A percentile compares a stretch with the other conserved stretches of the same genome.
These are phyloP conservation scores for Dissophora ornata DNA, from an alignment of 192 early-diverging fungal genomes.

Conservation along the genomic window DNA sequence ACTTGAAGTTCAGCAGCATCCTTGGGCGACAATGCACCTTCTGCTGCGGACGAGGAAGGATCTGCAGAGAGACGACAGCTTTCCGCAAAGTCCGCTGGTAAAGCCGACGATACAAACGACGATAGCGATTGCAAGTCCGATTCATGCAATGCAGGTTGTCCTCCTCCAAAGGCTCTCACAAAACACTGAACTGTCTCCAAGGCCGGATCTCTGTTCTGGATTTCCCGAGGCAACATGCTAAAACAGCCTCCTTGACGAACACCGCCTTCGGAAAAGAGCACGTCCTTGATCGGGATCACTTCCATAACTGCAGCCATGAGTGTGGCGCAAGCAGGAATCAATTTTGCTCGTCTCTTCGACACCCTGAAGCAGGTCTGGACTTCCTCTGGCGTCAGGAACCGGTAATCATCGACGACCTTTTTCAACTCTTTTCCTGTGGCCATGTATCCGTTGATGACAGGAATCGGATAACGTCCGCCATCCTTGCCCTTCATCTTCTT, in stretches of 20 bases:
- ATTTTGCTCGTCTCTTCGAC: constrained; percentile 63
- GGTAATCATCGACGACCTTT: constrained; percentile 52
- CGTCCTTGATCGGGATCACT: constrained; percentile 47
- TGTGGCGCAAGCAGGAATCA: constrained; percentile 65
- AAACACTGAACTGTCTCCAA: constrained; percentile 56
- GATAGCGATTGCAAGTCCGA: constrained; percentile 28
- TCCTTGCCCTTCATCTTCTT: constrained; percentile 32
- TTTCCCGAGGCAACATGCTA: constrained; percentile 43
- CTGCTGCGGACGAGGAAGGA: background rate
- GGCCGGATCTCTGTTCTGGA: constrained; percentile 61
- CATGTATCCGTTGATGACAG: constrained; percentile 66
- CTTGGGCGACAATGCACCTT: constrained; percentile 19
- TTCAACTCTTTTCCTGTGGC: constrained; percentile 55
- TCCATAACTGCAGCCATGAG: constrained; percentile 60
- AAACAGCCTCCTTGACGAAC: constrained; percentile 69
- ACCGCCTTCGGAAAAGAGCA: constrained; percentile 69
- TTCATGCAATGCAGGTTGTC: constrained; percentile 34
- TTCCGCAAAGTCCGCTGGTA: constrained; percentile 39
- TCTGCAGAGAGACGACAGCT: constrained; percentile 32
- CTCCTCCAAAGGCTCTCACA: constrained; percentile 29
- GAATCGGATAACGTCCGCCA: constrained; percentile 57
- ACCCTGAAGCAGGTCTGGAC: constrained; percentile 58
- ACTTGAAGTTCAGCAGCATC: constrained; percentile 29
- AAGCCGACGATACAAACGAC: constrained; percentile 28
- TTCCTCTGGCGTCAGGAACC: constrained; percentile 42